A percentile compares a stretch with the other conserved stretches of the same genome.
These are phyloP conservation scores for Pyrrhoderma noxium DNA, from an alignment of 1,284 basidiomycete genomes.

Conservation along the genomic window DNA sequence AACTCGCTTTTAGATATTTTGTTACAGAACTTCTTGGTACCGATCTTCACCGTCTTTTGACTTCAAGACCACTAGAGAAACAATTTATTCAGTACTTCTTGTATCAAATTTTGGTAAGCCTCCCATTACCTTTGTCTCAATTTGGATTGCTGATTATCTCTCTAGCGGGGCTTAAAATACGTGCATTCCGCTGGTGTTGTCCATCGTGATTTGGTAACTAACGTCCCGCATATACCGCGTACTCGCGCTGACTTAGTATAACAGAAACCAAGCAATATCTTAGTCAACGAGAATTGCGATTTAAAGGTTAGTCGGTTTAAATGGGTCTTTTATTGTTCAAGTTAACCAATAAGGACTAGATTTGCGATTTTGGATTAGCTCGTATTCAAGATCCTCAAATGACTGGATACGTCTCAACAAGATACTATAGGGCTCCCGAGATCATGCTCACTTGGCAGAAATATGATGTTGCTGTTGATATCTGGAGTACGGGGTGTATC, in stretches of 20 bases:
- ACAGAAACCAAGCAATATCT: constrained; percentile 98
- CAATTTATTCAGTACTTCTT: constrained; percentile 99
- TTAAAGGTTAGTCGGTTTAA: constrained; percentile 69
- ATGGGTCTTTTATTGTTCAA: not conserved
- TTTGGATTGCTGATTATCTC: not conserved
- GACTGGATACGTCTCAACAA: constrained; percentile 98
- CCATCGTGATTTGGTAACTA: constrained; percentile 81
- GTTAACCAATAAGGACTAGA: constrained; percentile 39
- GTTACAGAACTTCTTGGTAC: constrained; percentile 99
- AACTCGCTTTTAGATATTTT: constrained; percentile 66
- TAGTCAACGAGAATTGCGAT: constrained; percentile 99
- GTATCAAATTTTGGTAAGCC: constrained; percentile 89
- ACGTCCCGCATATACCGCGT: constrained; percentile 23
- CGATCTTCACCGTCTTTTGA: constrained; percentile 94
- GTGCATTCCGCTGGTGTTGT: constrained; percentile 99
- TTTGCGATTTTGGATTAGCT: constrained; percentile 97
- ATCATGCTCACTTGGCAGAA: constrained; percentile 99
- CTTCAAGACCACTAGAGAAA: constrained; percentile 95
- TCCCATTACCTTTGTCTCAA: not conserved
- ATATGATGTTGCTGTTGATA: constrained; percentile 98
- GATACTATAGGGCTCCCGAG: constrained; percentile 98
- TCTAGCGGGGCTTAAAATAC: constrained; percentile 93
- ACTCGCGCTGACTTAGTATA: not conserved
- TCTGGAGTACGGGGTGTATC: constrained; percentile 99
- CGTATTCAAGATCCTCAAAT: constrained; percentile 98